Conservation (phyloP, 23 red algal species). For the Agarophyton chilense region DNA sequence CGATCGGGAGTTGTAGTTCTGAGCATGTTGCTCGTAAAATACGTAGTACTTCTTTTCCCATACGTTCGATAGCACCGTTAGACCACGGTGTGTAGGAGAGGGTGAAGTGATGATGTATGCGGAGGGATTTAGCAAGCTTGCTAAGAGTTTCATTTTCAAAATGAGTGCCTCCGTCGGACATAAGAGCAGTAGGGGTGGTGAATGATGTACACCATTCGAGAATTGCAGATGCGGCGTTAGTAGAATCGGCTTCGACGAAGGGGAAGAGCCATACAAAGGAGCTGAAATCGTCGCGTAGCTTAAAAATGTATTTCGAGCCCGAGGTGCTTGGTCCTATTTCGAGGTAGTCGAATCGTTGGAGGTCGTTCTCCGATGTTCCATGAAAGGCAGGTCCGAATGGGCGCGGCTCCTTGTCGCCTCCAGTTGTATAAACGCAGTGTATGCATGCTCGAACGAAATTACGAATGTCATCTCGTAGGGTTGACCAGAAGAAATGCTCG, state of each 20-base stretch:
- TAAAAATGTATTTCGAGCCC: neutral
- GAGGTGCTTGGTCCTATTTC: neutral
- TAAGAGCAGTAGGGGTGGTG: neutral
- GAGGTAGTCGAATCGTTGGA: neutral
- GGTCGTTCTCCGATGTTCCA: neutral
- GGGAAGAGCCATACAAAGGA: neutral
- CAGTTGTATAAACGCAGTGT: constrained; percentile 1
- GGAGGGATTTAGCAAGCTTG: neutral
- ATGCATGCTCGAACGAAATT: constrained; percentile 16
- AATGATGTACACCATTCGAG: neutral
- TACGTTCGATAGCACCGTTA: neutral
- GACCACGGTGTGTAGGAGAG: neutral
- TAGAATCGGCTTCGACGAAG: neutral
- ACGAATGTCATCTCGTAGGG: neutral
- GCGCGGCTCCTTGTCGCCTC: neutral
- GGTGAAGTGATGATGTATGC: neutral
- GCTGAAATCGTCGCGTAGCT: neutral
- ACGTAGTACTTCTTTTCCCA: neutral
- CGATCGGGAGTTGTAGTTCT: neutral
- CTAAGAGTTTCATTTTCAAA: neutral
- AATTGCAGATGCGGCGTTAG: neutral
- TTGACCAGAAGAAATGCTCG: neutral
- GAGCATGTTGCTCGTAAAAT: neutral
- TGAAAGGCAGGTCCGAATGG: neutral
- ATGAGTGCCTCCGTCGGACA: neutral